phyloP scores from a whole-genome alignment of 192 early-diverging fungal genomes.

The Linnemannia elongata region DNA sequence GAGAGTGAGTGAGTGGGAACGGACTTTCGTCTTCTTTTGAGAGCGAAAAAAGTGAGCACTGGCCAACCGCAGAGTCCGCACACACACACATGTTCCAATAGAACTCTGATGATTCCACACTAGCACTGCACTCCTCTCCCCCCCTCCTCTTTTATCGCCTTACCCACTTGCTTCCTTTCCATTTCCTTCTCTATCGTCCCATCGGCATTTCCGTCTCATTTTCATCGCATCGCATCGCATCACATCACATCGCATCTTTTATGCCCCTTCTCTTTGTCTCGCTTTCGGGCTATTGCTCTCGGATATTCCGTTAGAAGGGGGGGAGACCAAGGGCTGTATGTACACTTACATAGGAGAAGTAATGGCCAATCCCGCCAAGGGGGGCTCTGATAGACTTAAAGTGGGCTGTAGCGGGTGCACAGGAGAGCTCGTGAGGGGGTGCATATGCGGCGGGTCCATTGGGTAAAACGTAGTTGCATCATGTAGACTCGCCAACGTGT shows the following conservation, averaged over 20 bases:
- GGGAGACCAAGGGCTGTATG: not conserved
- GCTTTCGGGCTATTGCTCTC: not conserved
- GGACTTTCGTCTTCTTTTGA: not conserved
- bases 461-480: not conserved
- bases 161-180: not conserved
- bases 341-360: conserved; percentile 22
- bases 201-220: not conserved
- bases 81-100: not conserved
- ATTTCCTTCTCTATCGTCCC: not conserved
- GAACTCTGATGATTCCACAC: not conserved
- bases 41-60: conserved; percentile 7
- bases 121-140: not conserved
- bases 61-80: conserved; percentile 8
- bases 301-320: not conserved
- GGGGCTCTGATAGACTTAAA: conserved; percentile 16
- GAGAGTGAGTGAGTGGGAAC: not conserved
- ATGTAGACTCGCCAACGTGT: not conserved
- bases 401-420: conserved; percentile 20
- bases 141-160: not conserved
- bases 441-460: conserved; percentile 15
- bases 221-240: conserved; percentile 6
- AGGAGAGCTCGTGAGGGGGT: conserved; percentile 6
- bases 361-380: conserved; percentile 30
- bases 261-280: not conserved
- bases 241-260: conserved; percentile 1